Evolutionary conservation across 2,329 filamentous ascomycete genomes (phyloP).

Genomic region (Colletotrichum sp.): DNA sequence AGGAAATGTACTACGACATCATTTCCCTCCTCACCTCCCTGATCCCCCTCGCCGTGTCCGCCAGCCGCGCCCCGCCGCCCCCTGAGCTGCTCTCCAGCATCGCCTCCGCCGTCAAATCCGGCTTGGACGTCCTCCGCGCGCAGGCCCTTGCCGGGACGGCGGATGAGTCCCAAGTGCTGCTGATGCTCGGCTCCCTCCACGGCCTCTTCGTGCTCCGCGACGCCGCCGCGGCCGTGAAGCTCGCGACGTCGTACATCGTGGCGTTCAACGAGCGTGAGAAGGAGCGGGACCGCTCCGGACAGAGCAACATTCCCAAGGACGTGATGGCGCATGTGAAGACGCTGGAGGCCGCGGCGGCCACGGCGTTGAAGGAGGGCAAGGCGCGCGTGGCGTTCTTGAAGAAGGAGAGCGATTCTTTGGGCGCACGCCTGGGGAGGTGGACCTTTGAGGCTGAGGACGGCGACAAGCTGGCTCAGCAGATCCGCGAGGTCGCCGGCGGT

Average conservation of each 20-base stretch:
- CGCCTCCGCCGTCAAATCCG: slow-evolving; percentile 23
- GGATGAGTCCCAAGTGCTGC: slow-evolving; percentile 18
- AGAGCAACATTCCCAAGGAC: slow-evolving; percentile 42
- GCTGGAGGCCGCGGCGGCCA: slow-evolving; percentile 33
- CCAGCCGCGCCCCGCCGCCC: not conserved
- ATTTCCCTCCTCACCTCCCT: slow-evolving; percentile 45
- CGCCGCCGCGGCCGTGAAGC: slow-evolving; percentile 36
- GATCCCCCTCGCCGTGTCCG: slow-evolving; percentile 28
- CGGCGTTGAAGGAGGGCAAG: slow-evolving; percentile 37
- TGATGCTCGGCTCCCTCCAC: slow-evolving; percentile 38
- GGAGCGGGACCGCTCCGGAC: slow-evolving; percentile 42
- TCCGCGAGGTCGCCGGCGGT: slow-evolving; percentile 2
- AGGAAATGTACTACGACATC: slow-evolving; percentile 48
- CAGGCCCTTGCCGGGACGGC: slow-evolving; percentile 10
- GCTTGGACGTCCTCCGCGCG: slow-evolving; percentile 30
- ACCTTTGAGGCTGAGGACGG: slow-evolving; percentile 23
- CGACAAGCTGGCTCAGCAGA: slow-evolving; percentile 3
- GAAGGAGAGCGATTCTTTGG: slow-evolving; percentile 32
- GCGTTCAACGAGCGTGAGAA: slow-evolving; percentile 42
- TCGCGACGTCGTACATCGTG: slow-evolving; percentile 37
- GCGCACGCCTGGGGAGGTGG: slow-evolving; percentile 30
- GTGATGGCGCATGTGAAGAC: slow-evolving; percentile 37
- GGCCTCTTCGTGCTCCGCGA: slow-evolving; percentile 42
- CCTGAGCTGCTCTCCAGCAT: not conserved
- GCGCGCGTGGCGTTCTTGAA: slow-evolving; percentile 31